These are phyloP conservation scores for Spergularia azorica DNA, from an alignment of 179 eudicot species.

Conservation along the genomic window DNA sequence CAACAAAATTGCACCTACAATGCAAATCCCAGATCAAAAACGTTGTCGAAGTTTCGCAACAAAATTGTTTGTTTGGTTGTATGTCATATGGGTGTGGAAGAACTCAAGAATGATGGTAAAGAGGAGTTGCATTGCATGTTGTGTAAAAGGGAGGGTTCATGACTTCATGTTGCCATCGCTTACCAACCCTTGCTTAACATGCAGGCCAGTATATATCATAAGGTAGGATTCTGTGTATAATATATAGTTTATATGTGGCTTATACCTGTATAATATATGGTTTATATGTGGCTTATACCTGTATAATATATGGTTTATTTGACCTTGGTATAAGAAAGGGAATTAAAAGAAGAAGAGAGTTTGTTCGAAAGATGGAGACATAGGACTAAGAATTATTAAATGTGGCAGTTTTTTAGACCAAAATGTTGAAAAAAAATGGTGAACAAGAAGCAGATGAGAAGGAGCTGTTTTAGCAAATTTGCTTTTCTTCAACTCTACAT, in stretches of 20 bases:
- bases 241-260: not conserved
- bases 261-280: not conserved
- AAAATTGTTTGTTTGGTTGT: not conserved
- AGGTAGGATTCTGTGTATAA: not conserved
- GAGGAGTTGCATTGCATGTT: not conserved
- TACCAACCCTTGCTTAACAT: constrained; percentile 75
- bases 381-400: constrained; percentile 37
- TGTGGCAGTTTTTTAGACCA: not conserved
- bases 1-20: not conserved
- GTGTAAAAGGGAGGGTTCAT: constrained; percentile 36
- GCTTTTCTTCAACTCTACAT: constrained; percentile 58
- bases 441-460: constrained; percentile 32
- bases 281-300: too few species aligned
- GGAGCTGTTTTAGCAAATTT: constrained; percentile 43
- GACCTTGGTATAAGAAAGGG: constrained; percentile 9
- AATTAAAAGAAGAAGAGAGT: constrained; percentile 8
- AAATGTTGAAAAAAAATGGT: not conserved
- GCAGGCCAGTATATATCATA: constrained; percentile 33
- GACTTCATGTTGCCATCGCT: constrained; percentile 63
- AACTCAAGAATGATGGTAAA: not conserved
- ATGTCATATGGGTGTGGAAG: not conserved
- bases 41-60: constrained; percentile 1
- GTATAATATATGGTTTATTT: not conserved
- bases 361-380: constrained; percentile 55
- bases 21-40: not conserved